phyloP scores from a whole-genome alignment of 1,284 basidiomycete genomes.

The Ustilago cynodontis region DNA sequence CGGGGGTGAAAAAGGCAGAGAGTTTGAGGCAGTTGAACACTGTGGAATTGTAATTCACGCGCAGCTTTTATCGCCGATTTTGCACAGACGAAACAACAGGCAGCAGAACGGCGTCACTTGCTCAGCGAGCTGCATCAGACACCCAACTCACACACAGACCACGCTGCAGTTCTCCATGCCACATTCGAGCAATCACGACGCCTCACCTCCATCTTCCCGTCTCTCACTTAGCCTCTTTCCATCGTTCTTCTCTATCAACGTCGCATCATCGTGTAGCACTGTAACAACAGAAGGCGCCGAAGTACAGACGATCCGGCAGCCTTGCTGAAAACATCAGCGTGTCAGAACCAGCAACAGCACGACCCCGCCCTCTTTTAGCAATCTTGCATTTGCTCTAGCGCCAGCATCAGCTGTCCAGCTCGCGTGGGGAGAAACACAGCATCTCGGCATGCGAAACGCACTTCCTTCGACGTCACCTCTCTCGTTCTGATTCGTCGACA shows the following conservation, averaged over 20 bases:
- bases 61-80: slow-evolving; percentile 7
- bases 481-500: background rate
- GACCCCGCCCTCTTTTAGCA: too few species aligned
- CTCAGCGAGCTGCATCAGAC: too few species aligned
- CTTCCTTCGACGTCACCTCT: background rate
- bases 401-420: background rate
- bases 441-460: background rate
- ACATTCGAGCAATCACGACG: too few species aligned
- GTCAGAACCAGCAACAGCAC: background rate
- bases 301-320: too few species aligned
- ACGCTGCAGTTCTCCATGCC: too few species aligned
- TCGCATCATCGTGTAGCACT: background rate
- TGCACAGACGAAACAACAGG: background rate
- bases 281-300: too few species aligned
- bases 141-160: too few species aligned
- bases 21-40: background rate
- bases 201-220: background rate
- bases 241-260: background rate
- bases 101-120: too few species aligned
- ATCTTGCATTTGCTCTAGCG: background rate
- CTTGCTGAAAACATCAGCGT: background rate
- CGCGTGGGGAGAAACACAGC: background rate
- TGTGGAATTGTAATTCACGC: background rate
- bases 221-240: background rate
- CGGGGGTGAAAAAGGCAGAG: background rate